Base-by-base conservation (phyloP, 306 rosid species). In the Astragalus glycyphyllos region DNA sequence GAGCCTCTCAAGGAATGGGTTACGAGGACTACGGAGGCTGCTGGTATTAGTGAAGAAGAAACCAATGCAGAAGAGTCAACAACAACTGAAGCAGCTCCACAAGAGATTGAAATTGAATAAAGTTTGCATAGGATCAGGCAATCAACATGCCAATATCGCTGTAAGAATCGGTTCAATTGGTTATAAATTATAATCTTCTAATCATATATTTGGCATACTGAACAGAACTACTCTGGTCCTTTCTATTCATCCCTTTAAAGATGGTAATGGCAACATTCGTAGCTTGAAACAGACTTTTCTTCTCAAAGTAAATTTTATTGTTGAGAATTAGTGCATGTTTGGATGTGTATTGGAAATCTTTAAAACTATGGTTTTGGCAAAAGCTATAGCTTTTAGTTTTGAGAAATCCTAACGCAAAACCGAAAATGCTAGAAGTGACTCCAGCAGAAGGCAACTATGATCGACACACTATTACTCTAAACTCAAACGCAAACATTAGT, bases 1-100 rank as follows among this genome's bases (percentile, higher is more conserved):
- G 98, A 90, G 26, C 98, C 98, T 15, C 90, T 90, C 10, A 87
- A 83, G 80, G 96, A 93, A 82, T 93, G 98, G 98, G 86, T 93
- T 48, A 80, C 87, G 5, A 85, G 89, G 81, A 93, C 97, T 5
- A 90, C 58, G 13, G 97, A 93, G 80, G 85, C 90, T 69, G 85
- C 96, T 4, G 96, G 91, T 65, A 70, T 88, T 57, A 84, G 68
- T 0, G 81, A 68, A 29, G 92, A 88, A 77, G 91, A 88, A 72
- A 58, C 73, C 67, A 82, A 77, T 51, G 77, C 80, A 32, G 83
- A 82, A 8, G 88, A 64, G 26, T 77, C 85, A 48, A 62, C 85
- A 48, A 62, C 78, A 48, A 67, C 85, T 8, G 85, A 88, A 60
- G 90, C 80, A 68, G 79, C 83, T 20, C 96, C 98, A 8, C 88